Conservation (phyloP, 1,139 yeast species). For the Nakaseomyces glabratus region DNA sequence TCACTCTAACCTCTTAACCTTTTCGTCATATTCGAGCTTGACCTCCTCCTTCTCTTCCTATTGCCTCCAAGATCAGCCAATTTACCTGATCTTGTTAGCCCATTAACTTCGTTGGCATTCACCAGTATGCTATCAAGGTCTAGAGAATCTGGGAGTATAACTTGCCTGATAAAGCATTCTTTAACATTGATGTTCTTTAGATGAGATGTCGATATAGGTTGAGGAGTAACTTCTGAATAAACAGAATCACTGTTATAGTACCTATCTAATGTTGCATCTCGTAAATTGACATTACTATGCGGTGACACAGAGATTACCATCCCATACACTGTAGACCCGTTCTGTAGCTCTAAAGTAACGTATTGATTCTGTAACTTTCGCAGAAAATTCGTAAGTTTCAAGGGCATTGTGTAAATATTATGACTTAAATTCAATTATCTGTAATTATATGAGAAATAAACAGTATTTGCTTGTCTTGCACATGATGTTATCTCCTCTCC, state of each 20-base stretch:
- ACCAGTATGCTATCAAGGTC: slow-evolving; percentile 2
- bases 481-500: too few relatives aligned
- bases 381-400: slow-evolving; percentile 3
- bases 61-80: slow-evolving; percentile 2
- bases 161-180: slow-evolving; percentile 1
- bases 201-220: slow-evolving; percentile 2
- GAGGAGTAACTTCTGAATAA: slow-evolving; percentile 1
- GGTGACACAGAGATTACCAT: slow-evolving; percentile 1
- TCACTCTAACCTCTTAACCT: not conserved
- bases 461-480: too few relatives aligned
- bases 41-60: slow-evolving; percentile 6
- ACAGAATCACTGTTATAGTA: slow-evolving; percentile 2
- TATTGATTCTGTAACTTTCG: slow-evolving; percentile 4
- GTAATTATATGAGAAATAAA: too few relatives aligned
- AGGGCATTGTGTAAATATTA: too few relatives aligned
- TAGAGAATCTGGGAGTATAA: slow-evolving; percentile 3
- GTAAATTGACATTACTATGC: not conserved
- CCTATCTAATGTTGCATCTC: slow-evolving; percentile 3
- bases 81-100: not conserved
- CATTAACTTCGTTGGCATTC: slow-evolving; percentile 1
- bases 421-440: too few relatives aligned
- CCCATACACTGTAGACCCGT: slow-evolving; percentile 3
- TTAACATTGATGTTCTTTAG: not conserved
- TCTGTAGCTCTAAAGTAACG: slow-evolving; percentile 1
- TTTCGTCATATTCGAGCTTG: slow-evolving; percentile 1